phyloP scores from a whole-genome alignment of 176 grass and related monocot genomes.

The Oryza glumipatula region DNA sequence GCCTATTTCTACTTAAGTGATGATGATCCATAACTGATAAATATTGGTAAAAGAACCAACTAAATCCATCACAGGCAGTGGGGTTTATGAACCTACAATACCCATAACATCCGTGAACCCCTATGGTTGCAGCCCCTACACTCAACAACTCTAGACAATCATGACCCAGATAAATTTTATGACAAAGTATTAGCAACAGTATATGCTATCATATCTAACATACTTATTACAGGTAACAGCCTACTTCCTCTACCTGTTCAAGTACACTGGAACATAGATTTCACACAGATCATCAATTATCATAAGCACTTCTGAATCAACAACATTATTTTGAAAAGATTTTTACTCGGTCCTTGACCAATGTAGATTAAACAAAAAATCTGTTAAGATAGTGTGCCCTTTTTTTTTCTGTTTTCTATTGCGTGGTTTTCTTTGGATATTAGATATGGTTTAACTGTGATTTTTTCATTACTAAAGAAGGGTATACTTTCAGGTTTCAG shows the following conservation, averaged over 20 bases:
- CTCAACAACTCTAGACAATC: constrained; percentile 1
- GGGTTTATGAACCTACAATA: constrained; percentile 2
- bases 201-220: constrained; percentile 24
- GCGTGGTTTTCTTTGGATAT: neutral
- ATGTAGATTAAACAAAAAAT: constrained; percentile 21
- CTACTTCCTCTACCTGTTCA: constrained; percentile 14
- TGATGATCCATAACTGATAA: neutral
- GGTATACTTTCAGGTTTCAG: constrained; percentile 29
- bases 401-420: constrained; percentile 5
- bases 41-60: constrained; percentile 1
- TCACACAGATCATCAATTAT: neutral
- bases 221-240: constrained; percentile 3
- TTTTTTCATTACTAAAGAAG: neutral
- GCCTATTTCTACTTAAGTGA: constrained; percentile 7
- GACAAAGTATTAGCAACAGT: neutral
- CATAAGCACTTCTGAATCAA: constrained; percentile 11
- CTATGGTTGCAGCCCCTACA: neutral
- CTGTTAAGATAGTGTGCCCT: neutral
- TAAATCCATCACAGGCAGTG: neutral
- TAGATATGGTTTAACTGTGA: constrained; percentile 14
- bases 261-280: constrained; percentile 11
- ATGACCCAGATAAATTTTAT: neutral
- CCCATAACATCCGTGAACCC: neutral
- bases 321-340: neutral
- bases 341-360: constrained; percentile 4